phyloP scores from a whole-genome alignment of 768 basidiomycete species.

The Hericium rajendrae region DNA sequence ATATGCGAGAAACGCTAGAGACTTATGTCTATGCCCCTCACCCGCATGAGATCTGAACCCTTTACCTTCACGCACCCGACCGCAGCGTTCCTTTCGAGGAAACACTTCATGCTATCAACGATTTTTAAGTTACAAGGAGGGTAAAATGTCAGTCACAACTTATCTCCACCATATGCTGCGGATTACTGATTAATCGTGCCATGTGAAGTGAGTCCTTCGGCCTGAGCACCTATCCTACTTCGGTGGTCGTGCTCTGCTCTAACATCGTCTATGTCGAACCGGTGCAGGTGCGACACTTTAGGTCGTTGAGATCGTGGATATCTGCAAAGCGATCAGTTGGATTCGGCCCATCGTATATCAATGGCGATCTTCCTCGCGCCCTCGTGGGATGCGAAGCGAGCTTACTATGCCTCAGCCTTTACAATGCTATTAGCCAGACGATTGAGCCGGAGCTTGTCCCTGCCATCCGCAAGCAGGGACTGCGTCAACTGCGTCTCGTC shows the following conservation, averaged over 20 bases:
- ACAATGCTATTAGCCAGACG: slow-evolving; percentile 39
- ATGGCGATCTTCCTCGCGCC: slow-evolving; percentile 27
- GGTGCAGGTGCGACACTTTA: slow-evolving; percentile 7
- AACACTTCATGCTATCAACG: slow-evolving; percentile 43
- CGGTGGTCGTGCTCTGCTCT: slow-evolving; percentile 31
- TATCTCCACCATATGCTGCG: background rate
- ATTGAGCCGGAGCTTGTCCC: slow-evolving; percentile 43
- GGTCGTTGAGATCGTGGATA: slow-evolving; percentile 51
- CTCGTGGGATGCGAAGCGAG: background rate
- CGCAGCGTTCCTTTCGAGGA: slow-evolving; percentile 46
- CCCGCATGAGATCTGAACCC: slow-evolving; percentile 35
- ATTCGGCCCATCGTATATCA: slow-evolving; percentile 37
- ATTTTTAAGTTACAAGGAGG: slow-evolving; percentile 39
- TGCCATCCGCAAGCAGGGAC: slow-evolving; percentile 46
- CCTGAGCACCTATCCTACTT: slow-evolving; percentile 48
- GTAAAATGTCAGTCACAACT: slow-evolving; percentile 36
- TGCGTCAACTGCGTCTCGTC: slow-evolving; percentile 44
- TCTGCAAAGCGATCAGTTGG: slow-evolving; percentile 45
- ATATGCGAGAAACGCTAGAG: slow-evolving; percentile 34
- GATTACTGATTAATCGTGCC: background rate
- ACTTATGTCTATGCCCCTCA: slow-evolving; percentile 36
- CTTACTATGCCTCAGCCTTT: slow-evolving; percentile 18
- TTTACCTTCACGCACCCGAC: slow-evolving; percentile 57
- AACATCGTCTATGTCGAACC: background rate
- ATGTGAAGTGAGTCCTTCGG: slow-evolving; percentile 44